phyloP scores from a whole-genome alignment of 306 rosid species.

The Malus domestica region ASM211411v1 NC_041803.1:15223501-15224000 shows the following conservation, averaged over 20 bases:
- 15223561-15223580: background rate
- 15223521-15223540: background rate
- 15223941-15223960: background rate
- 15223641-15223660: background rate
- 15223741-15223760: background rate
- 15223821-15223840: no score
- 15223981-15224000: slow-evolving; percentile 34
- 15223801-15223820: no score
- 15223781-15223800: no score
- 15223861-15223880: background rate
- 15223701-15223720: background rate
- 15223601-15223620: background rate
- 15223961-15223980: background rate
- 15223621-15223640: background rate
- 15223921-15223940: background rate
- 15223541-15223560: background rate
- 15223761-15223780: background rate
- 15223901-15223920: background rate
- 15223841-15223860: background rate
- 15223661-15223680: background rate
- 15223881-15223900: background rate
- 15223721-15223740: background rate
- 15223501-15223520: background rate
- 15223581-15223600: background rate
- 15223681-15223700: background rate